phyloP scores from a whole-genome alignment of 768 basidiomycete genomes.

The Dacryopinax spathularia region DNA sequence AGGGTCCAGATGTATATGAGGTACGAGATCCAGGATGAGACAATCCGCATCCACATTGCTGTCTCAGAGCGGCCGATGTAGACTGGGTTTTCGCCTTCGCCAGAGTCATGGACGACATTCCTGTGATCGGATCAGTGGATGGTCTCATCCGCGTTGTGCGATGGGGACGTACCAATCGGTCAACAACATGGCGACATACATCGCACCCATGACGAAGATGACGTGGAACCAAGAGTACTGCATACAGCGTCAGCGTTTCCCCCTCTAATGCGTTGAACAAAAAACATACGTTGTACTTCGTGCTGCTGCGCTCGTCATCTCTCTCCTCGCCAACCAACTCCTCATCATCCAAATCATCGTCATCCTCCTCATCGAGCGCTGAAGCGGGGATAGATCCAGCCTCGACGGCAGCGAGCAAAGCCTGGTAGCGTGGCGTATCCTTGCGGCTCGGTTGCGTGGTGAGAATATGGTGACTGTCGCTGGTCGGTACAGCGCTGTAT shows the following conservation, averaged over 20 bases:
- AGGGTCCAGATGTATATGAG: constrained; percentile 75
- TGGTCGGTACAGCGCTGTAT: constrained; percentile 49
- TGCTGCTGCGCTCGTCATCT: constrained; percentile 88
- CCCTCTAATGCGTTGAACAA: background rate
- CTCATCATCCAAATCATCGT: constrained; percentile 44
- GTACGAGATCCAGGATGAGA: constrained; percentile 91
- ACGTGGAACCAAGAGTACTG: constrained; percentile 99
- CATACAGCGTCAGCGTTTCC: constrained; percentile 8
- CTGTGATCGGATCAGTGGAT: constrained; percentile 10
- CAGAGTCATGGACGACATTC: constrained; percentile 23
- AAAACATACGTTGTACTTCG: constrained; percentile 73
- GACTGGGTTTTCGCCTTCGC: constrained; percentile 30
- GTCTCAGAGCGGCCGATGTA: constrained; percentile 91
- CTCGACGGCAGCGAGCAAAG: constrained; percentile 86
- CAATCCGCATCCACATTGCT: constrained; percentile 99
- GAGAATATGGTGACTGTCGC: constrained; percentile 47
- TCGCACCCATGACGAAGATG: constrained; percentile 87
- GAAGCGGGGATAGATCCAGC: constrained; percentile 96
- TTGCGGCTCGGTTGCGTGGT: constrained; percentile 70
- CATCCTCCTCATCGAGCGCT: constrained; percentile 61
- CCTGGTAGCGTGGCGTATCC: constrained; percentile 84
- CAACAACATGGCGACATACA: constrained; percentile 95
- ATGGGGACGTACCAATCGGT: constrained; percentile 77
- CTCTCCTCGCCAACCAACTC: constrained; percentile 50
- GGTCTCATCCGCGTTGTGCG: background rate